Base-by-base conservation (phyloP, 2,329 filamentous ascomycete genomes). In the Colletotrichum magnum region DNA sequence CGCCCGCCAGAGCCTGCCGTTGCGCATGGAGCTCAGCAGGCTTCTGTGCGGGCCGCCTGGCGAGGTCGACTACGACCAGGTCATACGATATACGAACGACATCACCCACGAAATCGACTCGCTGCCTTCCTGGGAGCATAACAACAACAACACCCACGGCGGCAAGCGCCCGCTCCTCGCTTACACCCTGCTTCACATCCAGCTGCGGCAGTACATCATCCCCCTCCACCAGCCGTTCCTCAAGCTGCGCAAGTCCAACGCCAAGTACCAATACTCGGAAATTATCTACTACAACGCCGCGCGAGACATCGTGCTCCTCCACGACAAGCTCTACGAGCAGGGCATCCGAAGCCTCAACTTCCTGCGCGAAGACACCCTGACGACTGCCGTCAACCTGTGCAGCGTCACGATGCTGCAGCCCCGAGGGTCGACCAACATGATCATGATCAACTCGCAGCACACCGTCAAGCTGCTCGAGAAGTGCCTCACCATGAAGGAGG, bases 251-350 rank as follows among this genome's bases (percentile, higher is more conserved):
- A 87, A 87, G 78, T 82, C 84, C 70, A 88, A 89, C 77, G 87
- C 87, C 64, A 88, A 88, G 72, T 90, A 89, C 74, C 88, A 90
- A 73, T 87, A 88, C 74, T 89, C 88, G 1, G 88, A 90, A 72
- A 88, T 89, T 67, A 86, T 90, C 56, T 90, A 89, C 80, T 90
- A 90, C 78, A 89, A 88, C 64, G 87, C 88, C 0, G 88, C 88
- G 1, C 83, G 88, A 41, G 88, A 90, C 71, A 87, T 90, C 73
- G 87, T 90, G 1, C 80, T 90, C n/a, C 82, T 90, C 70, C 87
- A 89, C 75, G 87, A 90, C 75, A 87, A 87, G 73, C 83, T 90
- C 39, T 86, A 86, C 67, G 85, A 89, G 71, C 87, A 87, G 73
- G 87, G 87, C 28, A 83, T 90, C 61, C 85, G 88, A 45, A 85